A percentile compares a stretch with the other conserved stretches of the same genome.
Conservation (phyloP, 2,329 filamentous ascomycete species). For the Aspergillus quadrilineatus region DNA sequence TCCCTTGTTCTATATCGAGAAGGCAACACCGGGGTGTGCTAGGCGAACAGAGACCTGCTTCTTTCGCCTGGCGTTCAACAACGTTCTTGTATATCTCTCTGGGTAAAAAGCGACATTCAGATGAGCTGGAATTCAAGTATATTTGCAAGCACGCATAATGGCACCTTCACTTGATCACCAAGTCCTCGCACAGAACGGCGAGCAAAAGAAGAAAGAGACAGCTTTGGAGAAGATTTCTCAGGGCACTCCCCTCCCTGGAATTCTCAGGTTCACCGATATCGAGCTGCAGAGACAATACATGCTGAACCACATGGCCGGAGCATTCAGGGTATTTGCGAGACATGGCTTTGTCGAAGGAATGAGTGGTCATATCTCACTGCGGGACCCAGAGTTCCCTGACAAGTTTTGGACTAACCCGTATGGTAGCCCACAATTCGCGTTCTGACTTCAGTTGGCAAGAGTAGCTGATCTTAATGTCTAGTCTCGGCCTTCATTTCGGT, state of each 20-base stretch:
- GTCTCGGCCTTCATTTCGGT: conserved; percentile 21
- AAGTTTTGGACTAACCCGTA: conserved; percentile 43
- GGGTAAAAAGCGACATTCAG: background rate
- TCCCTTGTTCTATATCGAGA: conserved; percentile 1
- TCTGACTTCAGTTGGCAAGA: background rate
- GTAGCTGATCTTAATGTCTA: background rate
- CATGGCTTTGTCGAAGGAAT: conserved; percentile 21
- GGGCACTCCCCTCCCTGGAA: conserved; percentile 3
- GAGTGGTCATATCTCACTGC: conserved; percentile 46
- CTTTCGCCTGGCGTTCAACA: background rate
- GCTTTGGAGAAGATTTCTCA: conserved; percentile 7
- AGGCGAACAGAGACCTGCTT: background rate
- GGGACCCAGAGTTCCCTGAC: conserved; percentile 35
- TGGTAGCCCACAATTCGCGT: background rate
- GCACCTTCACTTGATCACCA: conserved; percentile 3
- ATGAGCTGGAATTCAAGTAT: background rate
- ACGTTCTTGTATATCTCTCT: background rate
- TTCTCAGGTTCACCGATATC: conserved; percentile 5
- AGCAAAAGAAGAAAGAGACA: conserved; percentile 1
- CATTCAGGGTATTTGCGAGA: conserved; percentile 30
- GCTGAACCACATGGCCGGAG: conserved; percentile 45
- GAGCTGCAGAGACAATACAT: conserved; percentile 6
- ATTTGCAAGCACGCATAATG: background rate
- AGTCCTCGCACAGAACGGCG: background rate
- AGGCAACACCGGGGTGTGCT: background rate